These are phyloP conservation scores for Halenospora varia DNA, from an alignment of 495 filamentous ascomycete species.

Conservation along the genomic window DNA sequence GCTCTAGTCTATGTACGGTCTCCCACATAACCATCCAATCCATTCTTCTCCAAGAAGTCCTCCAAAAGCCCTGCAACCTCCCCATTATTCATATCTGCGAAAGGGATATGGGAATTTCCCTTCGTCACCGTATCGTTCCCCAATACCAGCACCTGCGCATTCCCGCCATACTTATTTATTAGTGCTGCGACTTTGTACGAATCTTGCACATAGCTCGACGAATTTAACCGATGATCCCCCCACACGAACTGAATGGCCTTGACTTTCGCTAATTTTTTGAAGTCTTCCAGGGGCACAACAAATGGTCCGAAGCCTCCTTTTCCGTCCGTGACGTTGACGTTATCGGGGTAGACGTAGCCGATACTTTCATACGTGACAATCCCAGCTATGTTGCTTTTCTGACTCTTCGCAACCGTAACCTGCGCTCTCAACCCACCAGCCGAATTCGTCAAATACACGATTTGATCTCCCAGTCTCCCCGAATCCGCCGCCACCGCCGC, in stretches of 20 bases:
- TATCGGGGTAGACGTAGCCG: constrained; percentile 42
- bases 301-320: constrained; percentile 32
- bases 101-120: constrained; percentile 41
- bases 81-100: constrained; percentile 42
- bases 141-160: constrained; percentile 38
- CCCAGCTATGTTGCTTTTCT: constrained; percentile 41
- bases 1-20: too few relatives aligned
- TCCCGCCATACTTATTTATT: constrained; percentile 44
- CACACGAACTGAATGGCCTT: constrained; percentile 42
- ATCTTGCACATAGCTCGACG: constrained; percentile 27
- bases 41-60: constrained; percentile 32
- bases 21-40: constrained; percentile 30
- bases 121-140: constrained; percentile 34
- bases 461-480: constrained; percentile 35
- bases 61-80: constrained; percentile 38
- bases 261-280: constrained; percentile 41
- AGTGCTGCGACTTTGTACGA: constrained; percentile 29
- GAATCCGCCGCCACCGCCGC: constrained; percentile 42
- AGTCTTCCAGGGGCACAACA: constrained; percentile 37
- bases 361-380: constrained; percentile 45
- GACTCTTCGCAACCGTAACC: constrained; percentile 36
- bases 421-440: constrained; percentile 39
- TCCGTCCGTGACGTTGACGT: constrained; percentile 29
- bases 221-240: constrained; percentile 40
- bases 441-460: constrained; percentile 43